Conservation (phyloP, 2,329 filamentous ascomycete genomes). For the Shiraia bambusicola region DNA sequence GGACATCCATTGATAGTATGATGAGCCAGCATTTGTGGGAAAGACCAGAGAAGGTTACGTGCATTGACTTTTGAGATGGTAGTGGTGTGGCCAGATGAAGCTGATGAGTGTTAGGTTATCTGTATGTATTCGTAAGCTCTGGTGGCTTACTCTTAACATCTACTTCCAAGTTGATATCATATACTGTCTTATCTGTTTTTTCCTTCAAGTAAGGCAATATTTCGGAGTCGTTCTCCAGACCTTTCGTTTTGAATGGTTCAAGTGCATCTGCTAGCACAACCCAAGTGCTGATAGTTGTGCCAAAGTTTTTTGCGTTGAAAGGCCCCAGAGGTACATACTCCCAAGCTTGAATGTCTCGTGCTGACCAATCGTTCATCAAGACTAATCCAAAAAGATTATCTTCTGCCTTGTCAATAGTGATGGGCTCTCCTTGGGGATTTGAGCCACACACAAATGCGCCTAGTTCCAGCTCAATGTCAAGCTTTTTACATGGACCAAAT, state of each 20-base stretch:
- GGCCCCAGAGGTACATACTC: conserved; percentile 81
- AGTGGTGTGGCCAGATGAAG: conserved; percentile 53
- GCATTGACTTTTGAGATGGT: conserved; percentile 63
- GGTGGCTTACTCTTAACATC: conserved; percentile 55
- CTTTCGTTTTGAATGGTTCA: conserved; percentile 63
- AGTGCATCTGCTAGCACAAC: conserved; percentile 75
- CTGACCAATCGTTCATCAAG: conserved; percentile 85
- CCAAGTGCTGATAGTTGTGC: conserved; percentile 75
- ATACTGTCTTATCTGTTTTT: conserved; percentile 59
- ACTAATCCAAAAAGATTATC: conserved; percentile 77
- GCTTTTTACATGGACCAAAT: conserved; percentile 63
- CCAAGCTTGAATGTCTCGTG: conserved; percentile 79
- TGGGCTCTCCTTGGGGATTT: conserved; percentile 65
- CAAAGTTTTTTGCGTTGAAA: conserved; percentile 84
- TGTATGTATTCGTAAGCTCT: not conserved
- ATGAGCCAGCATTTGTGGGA: conserved; percentile 80
- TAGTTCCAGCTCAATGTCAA: conserved; percentile 81
- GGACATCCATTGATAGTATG: conserved; percentile 76
- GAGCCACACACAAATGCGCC: conserved; percentile 70
- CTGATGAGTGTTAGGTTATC: conserved; percentile 26
- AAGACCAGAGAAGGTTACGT: conserved; percentile 75
- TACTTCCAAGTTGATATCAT: conserved; percentile 69
- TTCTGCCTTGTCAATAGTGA: conserved; percentile 65
- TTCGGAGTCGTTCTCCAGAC: conserved; percentile 57
- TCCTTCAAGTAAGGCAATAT: conserved; percentile 67